Percentiles rank a stretch among this genome's conserved stretches.
phyloP scores from a whole-genome alignment of 345 rosid genomes.

The Sonneratia caseolaris region DNA sequence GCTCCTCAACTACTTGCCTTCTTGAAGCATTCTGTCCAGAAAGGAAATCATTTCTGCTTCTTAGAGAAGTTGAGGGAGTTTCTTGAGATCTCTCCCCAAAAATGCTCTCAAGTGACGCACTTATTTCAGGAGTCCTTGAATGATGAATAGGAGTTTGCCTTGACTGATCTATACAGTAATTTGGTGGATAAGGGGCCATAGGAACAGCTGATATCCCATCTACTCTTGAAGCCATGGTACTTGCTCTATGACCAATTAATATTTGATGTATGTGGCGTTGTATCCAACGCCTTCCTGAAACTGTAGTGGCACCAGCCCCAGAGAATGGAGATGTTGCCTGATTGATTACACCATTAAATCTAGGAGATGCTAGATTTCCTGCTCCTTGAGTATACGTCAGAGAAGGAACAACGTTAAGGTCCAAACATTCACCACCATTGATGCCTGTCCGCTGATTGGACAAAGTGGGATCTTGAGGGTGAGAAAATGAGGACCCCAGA shows the following conservation, averaged over 20 bases:
- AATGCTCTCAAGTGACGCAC: slow-evolving; percentile 5
- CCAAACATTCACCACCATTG: slow-evolving; percentile 41
- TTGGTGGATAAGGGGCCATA: slow-evolving; percentile 24
- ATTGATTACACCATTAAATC: slow-evolving; percentile 44
- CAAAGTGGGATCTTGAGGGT: slow-evolving; percentile 26
- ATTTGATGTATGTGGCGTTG: slow-evolving; percentile 79
- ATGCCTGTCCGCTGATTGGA: slow-evolving; percentile 39
- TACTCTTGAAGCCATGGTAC: slow-evolving; percentile 29
- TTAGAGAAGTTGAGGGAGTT: slow-evolving; percentile 28
- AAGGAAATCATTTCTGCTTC: slow-evolving; percentile 28
- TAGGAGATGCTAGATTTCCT: slow-evolving; percentile 57
- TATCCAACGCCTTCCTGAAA: slow-evolving; percentile 69
- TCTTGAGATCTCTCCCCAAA: slow-evolving; percentile 35
- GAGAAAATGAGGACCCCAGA: slow-evolving; percentile 65
- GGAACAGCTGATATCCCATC: slow-evolving; percentile 37
- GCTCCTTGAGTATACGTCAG: slow-evolving; percentile 30
- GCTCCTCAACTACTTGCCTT: slow-evolving; percentile 32
- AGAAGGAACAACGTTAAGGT: slow-evolving; percentile 34
- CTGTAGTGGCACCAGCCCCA: slow-evolving; percentile 71
- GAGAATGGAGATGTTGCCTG: slow-evolving; percentile 47
- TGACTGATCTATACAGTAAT: slow-evolving; percentile 32
- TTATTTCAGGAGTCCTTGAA: slow-evolving; percentile 8
- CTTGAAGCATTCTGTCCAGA: slow-evolving; percentile 31
- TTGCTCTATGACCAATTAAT: slow-evolving; percentile 43
- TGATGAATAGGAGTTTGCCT: slow-evolving; percentile 40